These are phyloP conservation scores for Xerocomellus amylosporus DNA, from an alignment of 768 basidiomycete species.

Conservation along the genomic window DNA sequence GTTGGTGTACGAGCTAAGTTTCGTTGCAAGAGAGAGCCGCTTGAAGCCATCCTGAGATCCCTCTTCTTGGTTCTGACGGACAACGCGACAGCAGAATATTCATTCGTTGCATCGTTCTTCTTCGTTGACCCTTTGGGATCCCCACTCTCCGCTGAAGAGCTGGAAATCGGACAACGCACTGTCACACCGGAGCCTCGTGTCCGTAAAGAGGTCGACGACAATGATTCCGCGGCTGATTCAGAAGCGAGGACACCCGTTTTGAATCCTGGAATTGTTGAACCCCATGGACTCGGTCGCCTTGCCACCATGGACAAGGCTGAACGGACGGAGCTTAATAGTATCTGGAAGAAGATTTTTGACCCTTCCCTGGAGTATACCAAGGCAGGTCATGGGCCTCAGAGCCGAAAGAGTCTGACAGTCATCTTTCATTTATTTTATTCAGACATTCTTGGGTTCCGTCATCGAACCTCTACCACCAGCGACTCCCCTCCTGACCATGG, in stretches of 20 bases:
- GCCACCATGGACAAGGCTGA: slow-evolving; percentile 53
- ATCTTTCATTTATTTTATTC: background rate
- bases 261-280: slow-evolving; percentile 27
- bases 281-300: slow-evolving; percentile 25
- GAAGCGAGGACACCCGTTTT: slow-evolving; percentile 43
- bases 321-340: slow-evolving; percentile 52
- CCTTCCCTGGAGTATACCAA: slow-evolving; percentile 85
- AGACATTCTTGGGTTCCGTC: slow-evolving; percentile 68
- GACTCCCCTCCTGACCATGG: slow-evolving; percentile 83
- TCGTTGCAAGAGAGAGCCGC: slow-evolving; percentile 63
- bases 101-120: slow-evolving; percentile 86
- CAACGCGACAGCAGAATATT: slow-evolving; percentile 90
- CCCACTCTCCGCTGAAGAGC: slow-evolving; percentile 34
- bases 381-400: slow-evolving; percentile 38
- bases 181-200: slow-evolving; percentile 43
- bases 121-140: slow-evolving; percentile 31
- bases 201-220: slow-evolving; percentile 36
- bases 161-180: slow-evolving; percentile 35
- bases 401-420: background rate
- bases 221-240: slow-evolving; percentile 46
- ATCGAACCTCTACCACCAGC: slow-evolving; percentile 75
- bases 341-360: slow-evolving; percentile 94
- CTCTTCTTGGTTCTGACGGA: slow-evolving; percentile 89
- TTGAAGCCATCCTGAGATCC: slow-evolving; percentile 84
- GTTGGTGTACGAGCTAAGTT: slow-evolving; percentile 10